phyloP scores from a whole-genome alignment of 2,329 filamentous ascomycete genomes.

The Colletotrichum abscissum region DNA sequence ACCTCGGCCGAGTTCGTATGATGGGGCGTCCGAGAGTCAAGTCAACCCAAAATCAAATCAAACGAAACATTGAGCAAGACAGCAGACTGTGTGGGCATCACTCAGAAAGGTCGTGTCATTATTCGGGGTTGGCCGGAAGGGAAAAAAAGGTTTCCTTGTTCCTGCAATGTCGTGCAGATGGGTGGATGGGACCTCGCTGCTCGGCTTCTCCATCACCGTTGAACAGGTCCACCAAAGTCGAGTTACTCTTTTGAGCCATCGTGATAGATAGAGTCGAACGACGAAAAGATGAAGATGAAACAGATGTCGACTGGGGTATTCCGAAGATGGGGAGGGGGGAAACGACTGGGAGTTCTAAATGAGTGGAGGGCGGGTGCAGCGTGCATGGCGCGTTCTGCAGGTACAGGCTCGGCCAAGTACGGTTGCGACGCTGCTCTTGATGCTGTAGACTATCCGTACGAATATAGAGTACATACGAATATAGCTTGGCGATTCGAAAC shows the following conservation, averaged over 20 bases:
- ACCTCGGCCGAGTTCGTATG: conserved; percentile 10
- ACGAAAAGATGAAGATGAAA: conserved; percentile 29
- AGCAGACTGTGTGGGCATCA: background rate
- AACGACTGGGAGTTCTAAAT: background rate
- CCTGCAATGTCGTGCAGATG: conserved; percentile 31
- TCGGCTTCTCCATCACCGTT: background rate
- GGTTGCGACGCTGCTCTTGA: background rate
- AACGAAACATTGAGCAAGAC: background rate
- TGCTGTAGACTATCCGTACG: background rate
- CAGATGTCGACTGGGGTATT: conserved; percentile 1
- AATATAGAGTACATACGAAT: background rate
- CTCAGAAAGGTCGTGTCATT: conserved; percentile 11
- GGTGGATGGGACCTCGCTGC: conserved; percentile 2
- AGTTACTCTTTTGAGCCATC: conserved; percentile 15
- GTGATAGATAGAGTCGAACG: conserved; percentile 19
- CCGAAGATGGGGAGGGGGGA: too few relatives aligned
- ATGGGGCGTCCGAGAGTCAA: background rate
- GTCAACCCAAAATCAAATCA: background rate
- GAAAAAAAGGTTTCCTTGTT: background rate
- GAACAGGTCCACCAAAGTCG: background rate
- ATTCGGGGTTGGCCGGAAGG: background rate
- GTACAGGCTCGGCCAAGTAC: conserved; percentile 13
- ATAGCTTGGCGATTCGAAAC: background rate
- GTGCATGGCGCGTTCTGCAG: conserved; percentile 26
- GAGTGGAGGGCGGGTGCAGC: conserved; percentile 24